Evolutionary conservation across 257 asterid species (phyloP).

Genomic region (Mitragyna speciosa): DNA sequence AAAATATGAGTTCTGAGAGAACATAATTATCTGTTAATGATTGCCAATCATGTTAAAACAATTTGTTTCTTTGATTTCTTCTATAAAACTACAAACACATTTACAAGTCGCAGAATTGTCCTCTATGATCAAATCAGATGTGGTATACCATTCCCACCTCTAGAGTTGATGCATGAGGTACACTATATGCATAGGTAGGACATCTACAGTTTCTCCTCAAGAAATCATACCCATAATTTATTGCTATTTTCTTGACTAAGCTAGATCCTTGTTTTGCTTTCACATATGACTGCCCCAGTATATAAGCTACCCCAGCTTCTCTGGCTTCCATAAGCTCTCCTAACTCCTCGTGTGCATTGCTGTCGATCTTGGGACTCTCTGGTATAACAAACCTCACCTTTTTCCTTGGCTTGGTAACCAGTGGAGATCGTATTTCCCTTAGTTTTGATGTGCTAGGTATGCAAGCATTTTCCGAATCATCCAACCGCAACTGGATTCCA

Average conservation of each 20-base stretch:
- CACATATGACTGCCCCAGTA: slow-evolving; percentile 79
- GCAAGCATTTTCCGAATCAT: slow-evolving; percentile 23
- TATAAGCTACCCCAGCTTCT: slow-evolving; percentile 82
- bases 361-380: slow-evolving; percentile 56
- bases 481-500: slow-evolving; percentile 45
- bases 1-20: neutral
- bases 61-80: neutral
- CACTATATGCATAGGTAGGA: slow-evolving; percentile 55
- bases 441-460: slow-evolving; percentile 49
- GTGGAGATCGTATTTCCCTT: slow-evolving; percentile 43
- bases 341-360: slow-evolving; percentile 53
- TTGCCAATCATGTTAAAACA: slow-evolving; percentile 6
- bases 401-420: slow-evolving; percentile 39
- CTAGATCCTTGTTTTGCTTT: slow-evolving; percentile 85
- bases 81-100: slow-evolving; percentile 23
- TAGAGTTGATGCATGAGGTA: slow-evolving; percentile 86
- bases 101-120: slow-evolving; percentile 6
- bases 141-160: slow-evolving; percentile 96
- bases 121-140: slow-evolving; percentile 39
- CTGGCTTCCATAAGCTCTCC: slow-evolving; percentile 79
- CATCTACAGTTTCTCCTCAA: slow-evolving; percentile 82
- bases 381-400: slow-evolving; percentile 75
- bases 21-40: neutral
- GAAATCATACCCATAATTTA: slow-evolving; percentile 77
- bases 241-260: slow-evolving; percentile 60